Base-by-base conservation (phyloP, 768 basidiomycete genomes). In the Calocybe gangraenosa region DNA sequence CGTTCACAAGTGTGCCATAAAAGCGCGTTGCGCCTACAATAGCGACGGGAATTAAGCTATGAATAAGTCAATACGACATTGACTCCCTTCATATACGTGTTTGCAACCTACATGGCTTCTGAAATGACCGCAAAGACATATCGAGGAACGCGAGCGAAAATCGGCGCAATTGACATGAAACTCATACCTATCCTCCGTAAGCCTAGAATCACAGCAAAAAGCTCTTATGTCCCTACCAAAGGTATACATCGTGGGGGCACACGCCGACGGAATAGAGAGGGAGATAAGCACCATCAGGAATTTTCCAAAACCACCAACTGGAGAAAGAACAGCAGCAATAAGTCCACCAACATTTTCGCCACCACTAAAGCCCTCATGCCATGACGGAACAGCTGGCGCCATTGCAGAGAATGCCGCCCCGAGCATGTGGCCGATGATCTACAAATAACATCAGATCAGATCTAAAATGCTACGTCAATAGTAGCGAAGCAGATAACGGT, bases 201-300 rank as follows among this genome's bases (percentile, higher is more conserved):
- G n/a, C 19, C 3, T 30, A 21, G 32, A 20, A 28, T 36, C 20
- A 30, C 18, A 17, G 19, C 21, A 3, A 42, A 43, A 35, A 5
- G 9, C 25, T 19, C 11, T 11, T 21, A 11, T 31, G 13, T 9
- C 13, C 59, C 53, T 38, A 70, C 81, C 78, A 52, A 82, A 81
- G 3, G 82, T 84, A 59, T 92, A 92, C 59, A 91, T 81, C 3
- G 84, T 86, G 2, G 82, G 80, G 1, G 86, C 84, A 50, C 81
- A 83, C 54, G 88, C 85, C 3, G 77, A 82, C 1, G 81, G 78
- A 10, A 90, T 80, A 47, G 82, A 82, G 22, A 93, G 64, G n/a
- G 83, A 79, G 51, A 92, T 70, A 44, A 92, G 58, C 20, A 86
- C 84, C 0, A 82, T 70, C 36, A 89, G 66, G 62, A 87, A 79